Percentiles rank a stretch among this genome's conserved stretches.
Evolutionary conservation across 805 yeast genomes (phyloP).

Genomic region (Sugiyamaella lignohabitans): DNA sequence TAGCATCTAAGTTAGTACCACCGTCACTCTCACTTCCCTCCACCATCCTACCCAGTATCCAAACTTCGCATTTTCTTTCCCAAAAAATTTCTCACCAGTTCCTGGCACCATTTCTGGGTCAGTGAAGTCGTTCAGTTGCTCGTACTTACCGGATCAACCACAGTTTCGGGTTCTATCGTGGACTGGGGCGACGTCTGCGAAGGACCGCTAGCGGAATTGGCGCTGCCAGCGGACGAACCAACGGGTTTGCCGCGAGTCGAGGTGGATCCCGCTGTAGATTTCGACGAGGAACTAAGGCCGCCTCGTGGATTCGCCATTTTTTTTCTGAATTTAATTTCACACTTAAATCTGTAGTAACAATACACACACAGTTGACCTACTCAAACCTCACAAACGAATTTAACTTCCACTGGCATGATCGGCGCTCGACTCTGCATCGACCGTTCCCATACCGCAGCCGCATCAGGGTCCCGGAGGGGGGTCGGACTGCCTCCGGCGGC

Average conservation of each 20-base stretch:
- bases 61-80: too few relatives aligned
- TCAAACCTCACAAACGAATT: too few relatives aligned
- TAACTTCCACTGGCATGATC: too few relatives aligned
- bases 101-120: too few relatives aligned
- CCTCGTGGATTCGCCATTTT: conserved; percentile 2
- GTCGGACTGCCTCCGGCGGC: conserved; percentile 1
- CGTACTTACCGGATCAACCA: conserved; percentile 7
- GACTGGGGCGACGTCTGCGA: conserved; percentile 8
- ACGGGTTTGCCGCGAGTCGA: not conserved
- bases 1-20: conserved; percentile 8
- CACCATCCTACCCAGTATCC: too few relatives aligned
- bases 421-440: too few relatives aligned
- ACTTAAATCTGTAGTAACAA: not conserved
- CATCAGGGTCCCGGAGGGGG: too few relatives aligned
- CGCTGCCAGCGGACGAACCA: too few relatives aligned
- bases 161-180: not conserved
- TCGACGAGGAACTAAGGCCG: not conserved
- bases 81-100: too few relatives aligned
- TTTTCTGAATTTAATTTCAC: not conserved
- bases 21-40: too few relatives aligned
- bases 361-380: not conserved
- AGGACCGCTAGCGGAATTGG: not conserved
- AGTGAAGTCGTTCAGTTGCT: too few relatives aligned
- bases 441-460: not conserved
- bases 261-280: not conserved